Base-by-base conservation (phyloP, 768 basidiomycete species). In the Rhizopogon vesiculosus region DNA sequence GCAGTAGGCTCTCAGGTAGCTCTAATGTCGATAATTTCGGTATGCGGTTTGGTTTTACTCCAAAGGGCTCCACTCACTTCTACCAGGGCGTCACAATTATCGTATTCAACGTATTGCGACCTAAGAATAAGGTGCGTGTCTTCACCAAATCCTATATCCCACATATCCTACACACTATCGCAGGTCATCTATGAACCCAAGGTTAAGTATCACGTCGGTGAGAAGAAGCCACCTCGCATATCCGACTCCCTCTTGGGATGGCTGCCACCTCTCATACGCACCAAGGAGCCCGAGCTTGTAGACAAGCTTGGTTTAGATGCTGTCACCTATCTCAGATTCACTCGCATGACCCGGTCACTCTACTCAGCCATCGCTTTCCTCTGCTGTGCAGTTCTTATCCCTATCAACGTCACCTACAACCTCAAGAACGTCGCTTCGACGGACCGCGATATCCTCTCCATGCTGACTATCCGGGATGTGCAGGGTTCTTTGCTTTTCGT, bases 121-220 rank as follows among this genome's bases (percentile, higher is more conserved):
- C 96, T 12, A 84, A 85, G 62, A 95, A 97, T 78, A 93, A 91
- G 80, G 89, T 86, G 64, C 40, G 69, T 63, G 13, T 9, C 42
- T 44, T 15, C 38, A 50, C 51, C 45, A 18, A 10, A 28, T 42
- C 9, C 18, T 44, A n/a, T 15, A 2, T 29, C 42, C 15, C 3
- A 46, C 31, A 33, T 33, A 1, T 49, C 18, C 38, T 29, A 59
- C 40, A 43, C 25, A 1, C 25, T 41, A 39, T 56, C 28, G 33
- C 56, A 92, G 92, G 82, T 91, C 58, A 84, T 94, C 56, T 96
- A 96, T 66, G 91, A 93, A 67, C 94, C 93, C 59, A 97, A 95
- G 73, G 84, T 91, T 72, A 95, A 95, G 71, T 95, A 93, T 66
- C 90, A 91, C 64, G 77, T 82, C 57, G 88, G 86, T 42, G 70